Conservation (phyloP, 2,329 filamentous ascomycete genomes). For the Neofusicoccum parvum region DNA sequence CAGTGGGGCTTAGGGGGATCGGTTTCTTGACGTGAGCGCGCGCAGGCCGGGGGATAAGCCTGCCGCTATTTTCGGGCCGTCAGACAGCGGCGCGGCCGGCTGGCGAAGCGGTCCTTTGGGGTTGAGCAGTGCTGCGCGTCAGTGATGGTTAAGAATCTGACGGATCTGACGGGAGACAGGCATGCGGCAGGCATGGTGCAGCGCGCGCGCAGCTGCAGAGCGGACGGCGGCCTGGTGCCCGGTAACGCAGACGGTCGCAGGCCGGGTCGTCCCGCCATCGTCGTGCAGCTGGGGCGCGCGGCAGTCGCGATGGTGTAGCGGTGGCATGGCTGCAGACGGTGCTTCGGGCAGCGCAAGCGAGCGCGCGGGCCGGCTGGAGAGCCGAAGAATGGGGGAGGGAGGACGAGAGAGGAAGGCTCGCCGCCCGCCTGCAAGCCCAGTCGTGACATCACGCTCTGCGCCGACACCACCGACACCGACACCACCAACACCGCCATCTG, state of each 20-base stretch:
- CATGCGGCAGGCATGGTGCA: not conserved
- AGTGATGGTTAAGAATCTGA: constrained; percentile 3
- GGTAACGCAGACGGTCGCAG: not conserved
- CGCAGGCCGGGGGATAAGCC: not conserved
- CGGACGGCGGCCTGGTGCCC: not conserved
- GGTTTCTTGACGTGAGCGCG: constrained; percentile 8
- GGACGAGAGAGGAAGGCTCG: too few species aligned
- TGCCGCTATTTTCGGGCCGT: constrained; percentile 7
- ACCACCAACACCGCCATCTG: not conserved
- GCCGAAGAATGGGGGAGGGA: not conserved
- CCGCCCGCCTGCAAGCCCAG: not conserved
- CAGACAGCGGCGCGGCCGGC: not conserved
- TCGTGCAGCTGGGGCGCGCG: not conserved
- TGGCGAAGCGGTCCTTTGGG: not conserved
- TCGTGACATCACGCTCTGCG: not conserved
- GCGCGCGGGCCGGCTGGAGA: constrained; percentile 5
- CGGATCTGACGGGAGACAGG: not conserved
- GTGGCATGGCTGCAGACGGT: too few species aligned
- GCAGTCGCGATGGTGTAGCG: not conserved
- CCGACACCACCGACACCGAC: not conserved
- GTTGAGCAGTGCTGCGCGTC: not conserved
- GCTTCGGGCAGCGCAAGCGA: not conserved
- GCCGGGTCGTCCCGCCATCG: constrained; percentile 11
- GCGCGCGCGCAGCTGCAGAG: not conserved
- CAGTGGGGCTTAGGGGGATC: not conserved